A percentile compares a stretch with the other conserved stretches of the same genome.
phyloP scores from a whole-genome alignment of 2,329 filamentous ascomycete species.

The Fusarium praegraminearum region DNA sequence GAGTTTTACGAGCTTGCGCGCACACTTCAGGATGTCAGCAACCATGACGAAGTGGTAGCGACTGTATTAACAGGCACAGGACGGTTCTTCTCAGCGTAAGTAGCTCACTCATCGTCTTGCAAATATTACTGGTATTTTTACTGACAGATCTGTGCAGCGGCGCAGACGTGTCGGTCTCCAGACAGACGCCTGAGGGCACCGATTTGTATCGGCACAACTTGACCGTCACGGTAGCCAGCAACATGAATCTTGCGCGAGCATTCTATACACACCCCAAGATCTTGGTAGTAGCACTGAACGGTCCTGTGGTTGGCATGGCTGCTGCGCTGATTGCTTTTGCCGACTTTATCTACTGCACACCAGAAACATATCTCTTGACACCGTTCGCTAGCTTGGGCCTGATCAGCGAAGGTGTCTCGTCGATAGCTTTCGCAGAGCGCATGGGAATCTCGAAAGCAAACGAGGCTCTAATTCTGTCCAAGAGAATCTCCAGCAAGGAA shows the following conservation, averaged over 20 bases:
- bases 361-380: neutral
- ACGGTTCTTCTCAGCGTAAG: slow-evolving; percentile 8
- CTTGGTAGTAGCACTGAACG: neutral
- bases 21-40: neutral
- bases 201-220: neutral
- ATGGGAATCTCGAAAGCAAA: neutral
- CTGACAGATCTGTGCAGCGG: neutral
- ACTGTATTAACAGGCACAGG: neutral
- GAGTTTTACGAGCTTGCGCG: slow-evolving; percentile 7
- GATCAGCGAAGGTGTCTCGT: neutral
- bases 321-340: neutral
- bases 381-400: neutral
- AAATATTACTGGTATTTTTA: fast-evolving
- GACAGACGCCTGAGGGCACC: neutral
- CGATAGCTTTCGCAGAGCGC: neutral
- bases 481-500: neutral
- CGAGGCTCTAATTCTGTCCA: neutral
- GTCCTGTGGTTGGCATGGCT: slow-evolving; percentile 6
- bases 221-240: neutral
- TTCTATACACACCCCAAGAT: slow-evolving; percentile 7
- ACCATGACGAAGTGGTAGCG: neutral
- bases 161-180: neutral
- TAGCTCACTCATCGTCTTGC: fast-evolving
- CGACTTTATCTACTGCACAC: slow-evolving; percentile 3
- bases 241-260: neutral